phyloP scores from a whole-genome alignment of 202 grass and related monocot genomes.

The Bolboschoenoplectus hybrid region DNA sequence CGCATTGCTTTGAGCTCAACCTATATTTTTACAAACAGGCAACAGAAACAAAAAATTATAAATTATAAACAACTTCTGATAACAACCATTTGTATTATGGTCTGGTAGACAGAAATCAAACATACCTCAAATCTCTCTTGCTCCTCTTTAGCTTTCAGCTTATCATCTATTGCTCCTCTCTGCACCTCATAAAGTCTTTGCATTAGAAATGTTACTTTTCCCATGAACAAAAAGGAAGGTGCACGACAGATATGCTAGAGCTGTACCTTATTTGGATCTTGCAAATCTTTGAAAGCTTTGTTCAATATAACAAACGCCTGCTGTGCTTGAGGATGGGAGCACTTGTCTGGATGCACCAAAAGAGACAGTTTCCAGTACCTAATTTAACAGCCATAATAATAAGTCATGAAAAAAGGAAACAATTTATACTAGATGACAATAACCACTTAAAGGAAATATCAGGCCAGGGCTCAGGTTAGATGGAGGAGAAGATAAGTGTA shows the following conservation, averaged over 20 bases:
- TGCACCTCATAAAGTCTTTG: conserved; percentile 35
- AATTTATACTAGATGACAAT: conserved; percentile 1
- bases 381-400: conserved; percentile 16
- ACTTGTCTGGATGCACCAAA: conserved; percentile 94
- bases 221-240: not conserved
- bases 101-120: conserved; percentile 26
- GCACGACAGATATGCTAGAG: conserved; percentile 21
- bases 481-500: not conserved
- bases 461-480: not conserved
- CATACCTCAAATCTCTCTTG: conserved; percentile 88
- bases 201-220: conserved; percentile 24
- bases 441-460: not conserved
- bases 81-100: conserved; percentile 12
- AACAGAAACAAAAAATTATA: conserved; percentile 17
- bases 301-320: conserved; percentile 88
- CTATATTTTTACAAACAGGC: conserved; percentile 45
- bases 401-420: not conserved
- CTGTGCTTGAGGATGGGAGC: conserved; percentile 89
- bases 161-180: conserved; percentile 83
- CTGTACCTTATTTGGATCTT: conserved; percentile 86
- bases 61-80: conserved; percentile 19
- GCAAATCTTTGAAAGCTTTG: conserved; percentile 93
- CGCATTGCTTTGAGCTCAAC: conserved; percentile 80
- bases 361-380: conserved; percentile 99
- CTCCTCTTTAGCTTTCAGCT: conserved; percentile 94